These are phyloP conservation scores for Lachnellula subtilissima DNA, from an alignment of 2,329 filamentous ascomycete species.

Conservation along the genomic window DNA sequence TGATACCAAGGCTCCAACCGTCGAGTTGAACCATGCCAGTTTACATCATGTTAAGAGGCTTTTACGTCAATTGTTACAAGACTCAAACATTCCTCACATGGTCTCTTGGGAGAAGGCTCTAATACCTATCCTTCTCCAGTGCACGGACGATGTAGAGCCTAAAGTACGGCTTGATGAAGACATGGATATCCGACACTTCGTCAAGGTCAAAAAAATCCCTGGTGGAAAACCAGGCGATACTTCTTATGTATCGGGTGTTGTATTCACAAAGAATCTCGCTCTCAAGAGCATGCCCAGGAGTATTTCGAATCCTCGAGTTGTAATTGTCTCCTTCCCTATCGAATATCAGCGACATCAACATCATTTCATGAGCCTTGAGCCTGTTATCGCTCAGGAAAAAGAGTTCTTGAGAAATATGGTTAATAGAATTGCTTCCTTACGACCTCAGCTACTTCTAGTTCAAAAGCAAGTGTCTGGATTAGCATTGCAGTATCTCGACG, in stretches of 20 bases:
- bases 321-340: slow-evolving; percentile 90
- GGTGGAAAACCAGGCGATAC: slow-evolving; percentile 88
- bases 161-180: slow-evolving; percentile 87
- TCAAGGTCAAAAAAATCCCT: slow-evolving; percentile 94
- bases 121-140: slow-evolving; percentile 82
- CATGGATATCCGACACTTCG: slow-evolving; percentile 95
- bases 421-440: slow-evolving; percentile 79
- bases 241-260: slow-evolving; percentile 91
- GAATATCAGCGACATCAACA: slow-evolving; percentile 90
- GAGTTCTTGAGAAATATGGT: slow-evolving; percentile 91
- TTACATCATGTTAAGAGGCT: slow-evolving; percentile 83
- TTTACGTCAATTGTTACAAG: slow-evolving; percentile 75
- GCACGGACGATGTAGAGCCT: slow-evolving; percentile 90
- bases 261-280: slow-evolving; percentile 95
- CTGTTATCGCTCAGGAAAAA: slow-evolving; percentile 92
- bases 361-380: slow-evolving; percentile 97
- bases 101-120: slow-evolving; percentile 85
- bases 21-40: slow-evolving; percentile 83
- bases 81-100: slow-evolving; percentile 67
- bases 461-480: slow-evolving; percentile 90
- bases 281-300: slow-evolving; percentile 92
- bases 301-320: slow-evolving; percentile 77
- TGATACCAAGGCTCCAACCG: slow-evolving; percentile 65
- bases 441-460: slow-evolving; percentile 82
- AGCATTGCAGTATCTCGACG: slow-evolving; percentile 80